phyloP scores from a whole-genome alignment of 1,139 yeast species.

The Magnusiomyces clavatus region DNA sequence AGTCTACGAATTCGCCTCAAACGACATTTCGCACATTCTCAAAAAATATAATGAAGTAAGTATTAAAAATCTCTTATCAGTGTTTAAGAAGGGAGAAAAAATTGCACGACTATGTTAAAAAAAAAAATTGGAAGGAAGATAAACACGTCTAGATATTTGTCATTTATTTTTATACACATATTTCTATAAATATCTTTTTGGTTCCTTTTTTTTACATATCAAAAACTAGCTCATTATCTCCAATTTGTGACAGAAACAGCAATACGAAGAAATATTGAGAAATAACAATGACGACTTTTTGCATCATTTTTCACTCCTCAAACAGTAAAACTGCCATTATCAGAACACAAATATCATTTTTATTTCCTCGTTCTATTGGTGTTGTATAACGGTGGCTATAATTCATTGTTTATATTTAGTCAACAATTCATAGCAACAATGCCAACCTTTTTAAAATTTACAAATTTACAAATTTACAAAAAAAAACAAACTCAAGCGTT shows the following conservation, averaged over 20 bases:
- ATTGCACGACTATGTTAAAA: not conserved
- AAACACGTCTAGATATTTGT: not conserved
- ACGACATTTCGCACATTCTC: slow-evolving; percentile 55
- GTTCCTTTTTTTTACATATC: not conserved
- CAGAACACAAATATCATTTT: too few species aligned
- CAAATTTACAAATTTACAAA: not conserved
- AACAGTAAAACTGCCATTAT: too few species aligned
- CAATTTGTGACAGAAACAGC: too few species aligned
- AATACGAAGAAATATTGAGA: too few species aligned
- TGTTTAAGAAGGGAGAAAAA: not conserved
- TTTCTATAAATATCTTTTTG: not conserved
- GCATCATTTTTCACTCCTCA: too few species aligned
- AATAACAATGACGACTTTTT: too few species aligned
- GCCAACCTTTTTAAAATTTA: not conserved
- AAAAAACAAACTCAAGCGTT: not conserved
- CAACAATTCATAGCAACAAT: not conserved
- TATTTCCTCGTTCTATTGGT: too few species aligned
- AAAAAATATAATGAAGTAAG: slow-evolving; percentile 41
- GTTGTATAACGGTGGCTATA: too few species aligned
- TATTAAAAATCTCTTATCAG: slow-evolving; percentile 3
- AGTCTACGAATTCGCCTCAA: slow-evolving; percentile 74
- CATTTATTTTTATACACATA: not conserved
- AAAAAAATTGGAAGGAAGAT: not conserved
- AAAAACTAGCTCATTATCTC: too few species aligned
- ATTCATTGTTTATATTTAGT: too few species aligned